Evolutionary conservation across 2,329 filamentous ascomycete genomes (phyloP).

Genomic region (Mariannaea sp.): DNA sequence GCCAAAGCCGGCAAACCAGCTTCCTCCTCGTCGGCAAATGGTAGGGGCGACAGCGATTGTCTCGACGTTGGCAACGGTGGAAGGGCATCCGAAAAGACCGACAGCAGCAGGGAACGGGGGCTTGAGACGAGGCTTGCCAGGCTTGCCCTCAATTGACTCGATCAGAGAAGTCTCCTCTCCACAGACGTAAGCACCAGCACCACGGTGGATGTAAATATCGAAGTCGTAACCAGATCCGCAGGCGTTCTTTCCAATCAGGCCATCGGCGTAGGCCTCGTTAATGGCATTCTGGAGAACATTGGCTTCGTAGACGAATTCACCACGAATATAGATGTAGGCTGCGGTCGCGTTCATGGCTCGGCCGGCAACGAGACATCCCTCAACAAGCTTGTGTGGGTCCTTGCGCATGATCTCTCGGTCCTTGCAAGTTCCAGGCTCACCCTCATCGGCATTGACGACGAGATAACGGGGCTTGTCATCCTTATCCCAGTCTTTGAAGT

Average conservation of each 20-base stretch:
- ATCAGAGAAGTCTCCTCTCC: conserved; percentile 98
- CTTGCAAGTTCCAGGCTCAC: conserved; percentile 98
- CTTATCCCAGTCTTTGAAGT: conserved; percentile 99
- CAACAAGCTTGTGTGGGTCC: conserved; percentile 97
- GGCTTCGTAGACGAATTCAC: conserved; percentile 96
- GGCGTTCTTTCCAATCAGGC: conserved; percentile 96
- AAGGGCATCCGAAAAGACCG: conserved; percentile 96
- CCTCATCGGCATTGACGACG: conserved; percentile 98
- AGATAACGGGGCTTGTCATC: conserved; percentile 94
- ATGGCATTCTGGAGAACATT: conserved; percentile 92
- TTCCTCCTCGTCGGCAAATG: conserved; percentile 88
- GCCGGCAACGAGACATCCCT: conserved; percentile 94
- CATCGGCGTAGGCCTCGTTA: conserved; percentile 94
- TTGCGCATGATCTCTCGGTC: conserved; percentile 99
- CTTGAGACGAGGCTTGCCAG: conserved; percentile 97
- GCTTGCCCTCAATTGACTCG: conserved; percentile 97
- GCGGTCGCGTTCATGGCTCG: conserved; percentile 99
- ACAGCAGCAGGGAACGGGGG: conserved; percentile 97
- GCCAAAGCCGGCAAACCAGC: conserved; percentile 92
- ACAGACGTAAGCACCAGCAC: conserved; percentile 96
- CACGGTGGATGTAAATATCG: conserved; percentile 94
- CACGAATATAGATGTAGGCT: conserved; percentile 99
- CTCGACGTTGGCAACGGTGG: conserved; percentile 97
- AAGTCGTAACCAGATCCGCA: conserved; percentile 98
- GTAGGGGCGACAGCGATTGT: conserved; percentile 94